Conservation (phyloP, 179 eudicot genomes). For the Beta lomatogona region DNA sequence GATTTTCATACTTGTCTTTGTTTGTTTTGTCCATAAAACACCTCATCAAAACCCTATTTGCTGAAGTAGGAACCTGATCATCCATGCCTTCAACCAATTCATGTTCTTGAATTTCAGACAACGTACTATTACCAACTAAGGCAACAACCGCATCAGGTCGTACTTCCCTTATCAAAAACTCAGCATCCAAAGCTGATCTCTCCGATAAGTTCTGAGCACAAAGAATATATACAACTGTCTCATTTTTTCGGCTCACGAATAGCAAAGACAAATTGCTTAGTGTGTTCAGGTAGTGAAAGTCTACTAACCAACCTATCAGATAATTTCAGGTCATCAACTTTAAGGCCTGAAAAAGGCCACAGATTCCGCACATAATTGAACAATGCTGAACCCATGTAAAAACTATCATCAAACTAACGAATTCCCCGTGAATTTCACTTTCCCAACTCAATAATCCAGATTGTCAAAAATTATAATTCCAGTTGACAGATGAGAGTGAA, state of each 20-base stretch:
- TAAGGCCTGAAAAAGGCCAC: constrained; percentile 68
- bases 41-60: constrained; percentile 64
- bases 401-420: constrained; percentile 12
- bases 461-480: neutral
- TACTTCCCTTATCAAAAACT: constrained; percentile 63
- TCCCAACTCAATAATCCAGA: constrained; percentile 3
- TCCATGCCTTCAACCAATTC: constrained; percentile 33
- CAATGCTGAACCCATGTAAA: constrained; percentile 42
- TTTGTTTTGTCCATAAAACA: constrained; percentile 66
- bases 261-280: constrained; percentile 79
- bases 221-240: constrained; percentile 57
- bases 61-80: constrained; percentile 70
- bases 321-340: constrained; percentile 54
- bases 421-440: neutral
- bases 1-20: constrained; percentile 64
- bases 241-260: constrained; percentile 56
- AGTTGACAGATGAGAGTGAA: neutral
- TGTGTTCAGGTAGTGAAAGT: constrained; percentile 70
- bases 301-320: constrained; percentile 63
- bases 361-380: constrained; percentile 49
- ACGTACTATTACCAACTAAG: constrained; percentile 44
- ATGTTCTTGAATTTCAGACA: constrained; percentile 45
- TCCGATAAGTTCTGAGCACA: constrained; percentile 86
- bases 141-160: constrained; percentile 79
- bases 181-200: constrained; percentile 72